Conservation (phyloP, 2,329 filamentous ascomycete genomes). For the Microdochium trichocladiopsis region DNA sequence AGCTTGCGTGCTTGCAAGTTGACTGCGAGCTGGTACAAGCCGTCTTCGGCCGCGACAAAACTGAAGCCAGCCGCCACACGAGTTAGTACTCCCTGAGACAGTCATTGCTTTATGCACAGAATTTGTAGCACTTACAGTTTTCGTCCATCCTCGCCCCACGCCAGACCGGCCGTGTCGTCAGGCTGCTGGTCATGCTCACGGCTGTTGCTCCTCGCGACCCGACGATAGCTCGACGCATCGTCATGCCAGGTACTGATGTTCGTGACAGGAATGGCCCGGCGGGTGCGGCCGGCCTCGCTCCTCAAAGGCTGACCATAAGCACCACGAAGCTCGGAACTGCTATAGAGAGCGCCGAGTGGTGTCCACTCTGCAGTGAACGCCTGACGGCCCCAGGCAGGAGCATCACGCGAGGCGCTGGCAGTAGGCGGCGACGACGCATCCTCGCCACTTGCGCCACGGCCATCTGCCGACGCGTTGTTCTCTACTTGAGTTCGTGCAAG, state of each 20-base stretch:
- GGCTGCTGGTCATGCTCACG: conserved; percentile 36
- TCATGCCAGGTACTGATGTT: conserved; percentile 21
- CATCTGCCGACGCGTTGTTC: conserved; percentile 12
- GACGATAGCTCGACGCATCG: conserved; percentile 16
- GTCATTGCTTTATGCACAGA: not conserved
- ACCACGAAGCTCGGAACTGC: conserved; percentile 13
- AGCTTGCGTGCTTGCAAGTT: conserved; percentile 55
- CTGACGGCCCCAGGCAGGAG: conserved; percentile 14
- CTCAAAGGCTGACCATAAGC: conserved; percentile 6
- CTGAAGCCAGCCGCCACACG: no score
- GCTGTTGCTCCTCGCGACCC: conserved; percentile 10
- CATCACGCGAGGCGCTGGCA: conserved; percentile 10
- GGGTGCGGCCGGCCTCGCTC: conserved; percentile 15
- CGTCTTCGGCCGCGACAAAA: conserved; percentile 60
- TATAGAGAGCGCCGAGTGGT: conserved; percentile 35
- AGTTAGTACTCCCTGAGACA: no score
- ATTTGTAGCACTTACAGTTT: conserved; percentile 56
- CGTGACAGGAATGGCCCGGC: conserved; percentile 18
- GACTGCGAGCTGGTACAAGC: conserved; percentile 68
- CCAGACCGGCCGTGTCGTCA: conserved; percentile 53
- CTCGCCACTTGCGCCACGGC: not conserved
- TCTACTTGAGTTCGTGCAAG: conserved; percentile 20
- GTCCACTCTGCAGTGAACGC: conserved; percentile 27
- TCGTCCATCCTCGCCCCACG: conserved; percentile 55
- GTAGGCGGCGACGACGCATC: not conserved